Conservation (phyloP, 257 asterid genomes). For the Nicotiana paniculata region DNA sequence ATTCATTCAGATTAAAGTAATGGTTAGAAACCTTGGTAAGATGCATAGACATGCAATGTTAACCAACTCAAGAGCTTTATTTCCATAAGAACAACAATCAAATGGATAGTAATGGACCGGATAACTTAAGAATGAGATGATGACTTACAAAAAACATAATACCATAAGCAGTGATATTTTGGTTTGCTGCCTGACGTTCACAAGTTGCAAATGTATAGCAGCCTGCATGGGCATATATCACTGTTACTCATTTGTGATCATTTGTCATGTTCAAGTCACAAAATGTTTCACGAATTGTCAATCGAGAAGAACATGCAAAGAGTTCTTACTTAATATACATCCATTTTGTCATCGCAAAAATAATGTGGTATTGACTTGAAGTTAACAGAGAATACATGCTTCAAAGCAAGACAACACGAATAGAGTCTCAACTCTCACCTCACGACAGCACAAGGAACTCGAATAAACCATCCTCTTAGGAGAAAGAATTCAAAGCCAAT, state of each 20-base stretch:
- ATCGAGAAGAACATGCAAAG: background rate
- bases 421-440: background rate
- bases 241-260: background rate
- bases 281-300: background rate
- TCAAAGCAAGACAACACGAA: background rate
- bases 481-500: background rate
- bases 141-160: slow-evolving; percentile 65
- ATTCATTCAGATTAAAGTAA: background rate
- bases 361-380: background rate
- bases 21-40: background rate
- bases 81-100: background rate
- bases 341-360: background rate
- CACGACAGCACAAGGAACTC: background rate
- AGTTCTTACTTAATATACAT: background rate
- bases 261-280: background rate
- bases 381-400: background rate
- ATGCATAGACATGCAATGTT: background rate
- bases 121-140: slow-evolving; percentile 3
- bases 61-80: background rate
- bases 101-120: background rate
- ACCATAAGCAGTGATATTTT: slow-evolving; percentile 82
- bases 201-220: slow-evolving; percentile 73
- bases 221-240: slow-evolving; percentile 28
- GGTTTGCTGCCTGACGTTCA: slow-evolving; percentile 47
- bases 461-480: background rate